Evolutionary conservation across 1,284 basidiomycete species (phyloP).

Genomic region (Sporisorium sorghi): DNA sequence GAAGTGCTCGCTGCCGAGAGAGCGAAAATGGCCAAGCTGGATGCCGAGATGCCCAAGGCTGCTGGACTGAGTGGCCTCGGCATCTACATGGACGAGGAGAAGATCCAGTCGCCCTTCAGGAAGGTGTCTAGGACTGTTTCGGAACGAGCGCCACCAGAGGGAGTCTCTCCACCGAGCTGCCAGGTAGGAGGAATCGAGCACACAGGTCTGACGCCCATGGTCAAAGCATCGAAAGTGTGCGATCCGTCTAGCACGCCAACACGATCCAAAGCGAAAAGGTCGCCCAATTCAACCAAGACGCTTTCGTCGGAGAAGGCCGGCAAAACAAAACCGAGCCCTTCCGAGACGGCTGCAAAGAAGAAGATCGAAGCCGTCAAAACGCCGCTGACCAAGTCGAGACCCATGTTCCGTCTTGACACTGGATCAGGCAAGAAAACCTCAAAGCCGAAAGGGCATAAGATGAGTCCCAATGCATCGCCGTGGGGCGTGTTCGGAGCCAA

Average conservation of each 20-base stretch:
- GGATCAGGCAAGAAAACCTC: conserved; percentile 40
- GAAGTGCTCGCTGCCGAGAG: conserved; percentile 16
- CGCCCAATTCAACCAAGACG: conserved; percentile 13
- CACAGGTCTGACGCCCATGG: conserved; percentile 47
- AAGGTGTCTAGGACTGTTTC: not conserved
- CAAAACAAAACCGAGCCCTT: conserved; percentile 2
- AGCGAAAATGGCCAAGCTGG: conserved; percentile 20
- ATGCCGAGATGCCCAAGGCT: conserved; percentile 18
- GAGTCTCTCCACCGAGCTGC: not conserved
- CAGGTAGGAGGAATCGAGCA: not conserved
- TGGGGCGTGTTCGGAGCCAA: conserved; percentile 49
- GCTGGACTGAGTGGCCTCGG: conserved; percentile 36
- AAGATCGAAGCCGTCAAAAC: conserved; percentile 22
- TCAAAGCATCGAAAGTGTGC: conserved; percentile 33
- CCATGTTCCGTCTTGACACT: conserved; percentile 47
- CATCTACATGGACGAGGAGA: conserved; percentile 33
- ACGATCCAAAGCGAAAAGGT: conserved; percentile 20
- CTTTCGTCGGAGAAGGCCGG: not conserved
- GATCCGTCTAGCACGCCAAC: conserved; percentile 31
- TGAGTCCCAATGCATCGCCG: conserved; percentile 33
- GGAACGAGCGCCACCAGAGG: not conserved
- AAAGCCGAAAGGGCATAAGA: conserved; percentile 45
- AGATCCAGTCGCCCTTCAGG: conserved; percentile 31
- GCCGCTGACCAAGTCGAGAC: conserved; percentile 42
- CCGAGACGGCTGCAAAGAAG: conserved; percentile 23